These are phyloP conservation scores for Symbiotaphrina buchneri DNA, from an alignment of 495 filamentous ascomycete species.

Conservation along the genomic window DNA sequence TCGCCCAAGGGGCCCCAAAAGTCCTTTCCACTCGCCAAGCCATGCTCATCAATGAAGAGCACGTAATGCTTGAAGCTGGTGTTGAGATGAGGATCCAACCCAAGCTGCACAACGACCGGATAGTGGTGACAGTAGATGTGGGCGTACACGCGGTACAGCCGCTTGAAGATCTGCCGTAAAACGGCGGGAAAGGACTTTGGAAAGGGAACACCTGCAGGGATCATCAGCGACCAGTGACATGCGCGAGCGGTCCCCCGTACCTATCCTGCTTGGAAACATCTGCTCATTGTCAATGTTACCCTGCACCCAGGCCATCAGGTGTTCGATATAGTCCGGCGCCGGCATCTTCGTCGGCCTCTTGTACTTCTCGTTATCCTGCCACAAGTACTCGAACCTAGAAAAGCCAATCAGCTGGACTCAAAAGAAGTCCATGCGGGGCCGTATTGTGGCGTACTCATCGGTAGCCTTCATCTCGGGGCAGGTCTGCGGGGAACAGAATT, in stretches of 20 bases:
- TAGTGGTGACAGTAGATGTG: constrained; percentile 99
- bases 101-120: constrained; percentile 83
- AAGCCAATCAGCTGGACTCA: no score
- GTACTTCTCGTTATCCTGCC: constrained; percentile 87
- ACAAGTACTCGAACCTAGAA: constrained; percentile 91
- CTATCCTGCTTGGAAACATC: constrained; percentile 82
- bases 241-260: constrained; percentile 17
- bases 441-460: constrained; percentile 81
- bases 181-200: constrained; percentile 70
- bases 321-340: constrained; percentile 90
- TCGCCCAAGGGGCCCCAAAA: constrained; percentile 96
- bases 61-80: constrained; percentile 99
- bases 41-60: constrained; percentile 87
- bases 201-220: constrained; percentile 59
- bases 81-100: constrained; percentile 91
- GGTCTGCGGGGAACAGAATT: constrained; percentile 91
- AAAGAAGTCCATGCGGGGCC: no score
- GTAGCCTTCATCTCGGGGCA: constrained; percentile 99
- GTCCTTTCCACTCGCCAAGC: constrained; percentile 73
- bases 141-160: constrained; percentile 93
- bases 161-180: constrained; percentile 89
- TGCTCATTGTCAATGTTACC: constrained; percentile 86
- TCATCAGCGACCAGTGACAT: not conserved
- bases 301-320: constrained; percentile 92
- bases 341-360: constrained; percentile 96